Conservation (phyloP, 306 rosid genomes). For the Citrullus mucosospermus region DNA sequence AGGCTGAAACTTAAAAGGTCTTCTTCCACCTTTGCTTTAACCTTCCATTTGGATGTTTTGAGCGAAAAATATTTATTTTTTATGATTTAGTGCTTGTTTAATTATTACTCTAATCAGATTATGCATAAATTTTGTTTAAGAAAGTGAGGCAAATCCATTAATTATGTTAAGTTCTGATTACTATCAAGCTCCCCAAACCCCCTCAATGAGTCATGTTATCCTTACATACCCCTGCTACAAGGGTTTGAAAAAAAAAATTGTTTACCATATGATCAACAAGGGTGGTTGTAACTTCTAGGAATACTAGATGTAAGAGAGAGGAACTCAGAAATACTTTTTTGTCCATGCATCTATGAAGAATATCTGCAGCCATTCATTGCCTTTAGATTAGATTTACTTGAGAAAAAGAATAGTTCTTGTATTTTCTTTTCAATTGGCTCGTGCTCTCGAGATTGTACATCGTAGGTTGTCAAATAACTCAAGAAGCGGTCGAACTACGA, state of each 20-base stretch:
- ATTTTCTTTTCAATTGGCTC: neutral
- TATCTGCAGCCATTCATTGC: neutral
- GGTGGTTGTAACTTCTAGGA: neutral
- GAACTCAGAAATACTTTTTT: neutral
- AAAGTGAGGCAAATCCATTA: neutral
- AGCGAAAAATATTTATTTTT: neutral
- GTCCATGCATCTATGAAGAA: neutral
- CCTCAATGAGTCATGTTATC: neutral
- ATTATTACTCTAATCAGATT: neutral
- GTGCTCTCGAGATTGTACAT: neutral
- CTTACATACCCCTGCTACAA: neutral
- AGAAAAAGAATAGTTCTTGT: neutral
- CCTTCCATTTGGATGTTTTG: neutral
- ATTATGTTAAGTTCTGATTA: neutral
- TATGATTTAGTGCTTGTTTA: neutral
- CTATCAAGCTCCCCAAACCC: too few species aligned
- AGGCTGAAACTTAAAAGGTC: constrained; percentile 12
- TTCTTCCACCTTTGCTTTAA: constrained; percentile 7
- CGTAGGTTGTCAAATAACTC: neutral
- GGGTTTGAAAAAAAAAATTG: neutral
- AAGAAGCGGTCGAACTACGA: neutral
- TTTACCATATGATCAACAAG: neutral
- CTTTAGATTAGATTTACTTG: neutral
- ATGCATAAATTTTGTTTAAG: neutral
- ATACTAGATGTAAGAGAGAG: neutral